phyloP scores from a whole-genome alignment of 2,329 filamentous ascomycete species.

The Salinomyces thailandicus region DNA sequence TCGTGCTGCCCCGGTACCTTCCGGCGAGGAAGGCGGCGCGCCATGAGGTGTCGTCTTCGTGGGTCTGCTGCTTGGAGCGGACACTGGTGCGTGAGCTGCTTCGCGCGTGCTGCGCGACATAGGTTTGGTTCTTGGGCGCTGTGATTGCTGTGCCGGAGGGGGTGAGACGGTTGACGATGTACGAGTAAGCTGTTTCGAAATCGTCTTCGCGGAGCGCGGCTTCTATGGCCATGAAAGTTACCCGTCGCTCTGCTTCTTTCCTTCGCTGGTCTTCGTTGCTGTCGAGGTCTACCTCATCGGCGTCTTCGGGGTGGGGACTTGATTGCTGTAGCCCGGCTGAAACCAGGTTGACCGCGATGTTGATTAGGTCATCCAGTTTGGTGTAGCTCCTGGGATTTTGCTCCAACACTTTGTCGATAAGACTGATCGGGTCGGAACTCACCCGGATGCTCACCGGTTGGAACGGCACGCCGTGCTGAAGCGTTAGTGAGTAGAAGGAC shows the following conservation, averaged over 20 bases:
- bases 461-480: conserved; percentile 72
- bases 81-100: conserved; percentile 17
- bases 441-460: conserved; percentile 69
- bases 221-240: conserved; percentile 72
- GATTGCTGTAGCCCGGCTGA: conserved; percentile 34
- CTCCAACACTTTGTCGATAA: conserved; percentile 62
- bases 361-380: conserved; percentile 60
- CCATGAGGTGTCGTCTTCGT: conserved; percentile 61
- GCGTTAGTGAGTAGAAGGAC: conserved; percentile 63
- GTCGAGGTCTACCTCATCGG: conserved; percentile 21
- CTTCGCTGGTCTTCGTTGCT: conserved; percentile 4
- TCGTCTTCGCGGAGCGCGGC: conserved; percentile 65
- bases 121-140: conserved; percentile 3
- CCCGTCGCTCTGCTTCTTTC: conserved; percentile 48
- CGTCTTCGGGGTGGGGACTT: conserved; percentile 9
- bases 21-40: conserved; percentile 68
- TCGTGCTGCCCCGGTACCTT: conserved; percentile 46
- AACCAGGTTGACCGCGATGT: conserved; percentile 58
- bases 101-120: conserved; percentile 7
- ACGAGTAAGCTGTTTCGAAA: conserved; percentile 81
- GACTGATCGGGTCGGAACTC: conserved; percentile 61
- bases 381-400: conserved; percentile 68
- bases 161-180: conserved; percentile 59
- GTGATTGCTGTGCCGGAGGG: conserved; percentile 23
- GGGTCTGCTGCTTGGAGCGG: conserved; percentile 12